Evolutionary conservation across 495 filamentous ascomycete genomes (phyloP).

Genomic region (Podospora australis): DNA sequence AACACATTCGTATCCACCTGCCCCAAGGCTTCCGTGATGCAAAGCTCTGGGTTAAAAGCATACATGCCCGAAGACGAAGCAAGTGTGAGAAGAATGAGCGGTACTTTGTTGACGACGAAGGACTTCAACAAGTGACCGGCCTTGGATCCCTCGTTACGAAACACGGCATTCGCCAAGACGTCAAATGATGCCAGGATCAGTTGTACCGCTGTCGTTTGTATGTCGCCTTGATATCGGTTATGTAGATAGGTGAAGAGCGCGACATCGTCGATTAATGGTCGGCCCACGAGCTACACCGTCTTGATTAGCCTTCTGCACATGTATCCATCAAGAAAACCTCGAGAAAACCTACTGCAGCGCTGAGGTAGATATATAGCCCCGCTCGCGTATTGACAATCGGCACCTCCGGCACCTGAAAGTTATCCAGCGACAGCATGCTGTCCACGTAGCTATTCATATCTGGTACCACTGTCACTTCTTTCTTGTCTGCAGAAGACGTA

Average conservation of each 20-base stretch:
- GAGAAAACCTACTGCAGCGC: slow-evolving; percentile 60
- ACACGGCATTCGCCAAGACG: slow-evolving; percentile 76
- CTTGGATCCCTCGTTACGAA: slow-evolving; percentile 65
- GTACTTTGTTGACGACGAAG: slow-evolving; percentile 90
- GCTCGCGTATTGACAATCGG: slow-evolving; percentile 73
- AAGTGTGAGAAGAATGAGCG: slow-evolving; percentile 65
- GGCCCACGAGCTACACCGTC: slow-evolving; percentile 63
- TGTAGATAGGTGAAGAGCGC: slow-evolving; percentile 71
- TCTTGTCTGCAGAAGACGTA: slow-evolving; percentile 41
- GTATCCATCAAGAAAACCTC: background rate
- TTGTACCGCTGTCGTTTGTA: slow-evolving; percentile 67
- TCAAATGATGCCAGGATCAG: slow-evolving; percentile 86
- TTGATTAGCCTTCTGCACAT: slow-evolving; percentile 27
- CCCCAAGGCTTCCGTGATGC: slow-evolving; percentile 69
- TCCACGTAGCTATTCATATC: slow-evolving; percentile 49
- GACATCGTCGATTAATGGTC: slow-evolving; percentile 77
- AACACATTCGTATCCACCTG: slow-evolving; percentile 74
- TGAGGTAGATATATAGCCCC: slow-evolving; percentile 87
- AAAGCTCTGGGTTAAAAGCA: slow-evolving; percentile 65
- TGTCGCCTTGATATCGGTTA: slow-evolving; percentile 73
- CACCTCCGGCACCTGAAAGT: slow-evolving; percentile 54
- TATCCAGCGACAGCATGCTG: slow-evolving; percentile 48
- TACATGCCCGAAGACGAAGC: slow-evolving; percentile 45
- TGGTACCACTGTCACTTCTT: slow-evolving; percentile 35
- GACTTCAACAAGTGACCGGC: slow-evolving; percentile 76